Evolutionary conservation across 1,284 basidiomycete genomes (phyloP).

Genomic region (Thelephora terrestris): DNA sequence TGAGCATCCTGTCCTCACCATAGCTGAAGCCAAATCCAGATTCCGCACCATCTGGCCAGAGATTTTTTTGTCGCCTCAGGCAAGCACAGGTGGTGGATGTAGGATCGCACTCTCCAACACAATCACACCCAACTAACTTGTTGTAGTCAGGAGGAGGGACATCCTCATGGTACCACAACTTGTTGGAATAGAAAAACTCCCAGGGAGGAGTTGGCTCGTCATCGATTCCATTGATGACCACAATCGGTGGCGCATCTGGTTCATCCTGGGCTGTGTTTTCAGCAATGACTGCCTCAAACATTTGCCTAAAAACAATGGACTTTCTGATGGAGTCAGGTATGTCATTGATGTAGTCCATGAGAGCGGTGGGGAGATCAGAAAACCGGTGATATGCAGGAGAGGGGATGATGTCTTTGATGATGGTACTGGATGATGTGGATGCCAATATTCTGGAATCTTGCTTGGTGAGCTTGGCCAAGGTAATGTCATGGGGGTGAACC

Average conservation of each 20-base stretch:
- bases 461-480: too few species aligned
- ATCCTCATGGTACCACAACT: slow-evolving; percentile 57
- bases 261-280: slow-evolving; percentile 39
- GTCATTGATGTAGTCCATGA: too few species aligned
- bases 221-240: slow-evolving; percentile 56
- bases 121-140: slow-evolving; percentile 57
- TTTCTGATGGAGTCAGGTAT: too few species aligned
- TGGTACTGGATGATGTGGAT: too few species aligned
- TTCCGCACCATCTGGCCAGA: slow-evolving; percentile 18
- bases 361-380: too few species aligned
- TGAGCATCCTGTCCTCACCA: slow-evolving; percentile 45
- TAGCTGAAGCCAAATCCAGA: slow-evolving; percentile 50
- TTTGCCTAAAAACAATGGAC: neutral
- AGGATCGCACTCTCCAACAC: slow-evolving; percentile 65
- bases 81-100: slow-evolving; percentile 62
- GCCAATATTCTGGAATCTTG: too few species aligned
- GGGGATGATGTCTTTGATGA: too few species aligned
- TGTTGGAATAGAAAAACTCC: slow-evolving; percentile 73
- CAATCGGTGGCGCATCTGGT: slow-evolving; percentile 53
- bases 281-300: slow-evolving; percentile 23
- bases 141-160: slow-evolving; percentile 58
- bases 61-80: slow-evolving; percentile 43
- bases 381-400: too few species aligned
- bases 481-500: too few species aligned
- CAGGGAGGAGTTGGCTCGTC: slow-evolving; percentile 55